A percentile compares a stretch with the other conserved stretches of the same genome.
Conservation (phyloP, 495 filamentous ascomycete genomes). For the Hypoxylon trugodes region DNA sequence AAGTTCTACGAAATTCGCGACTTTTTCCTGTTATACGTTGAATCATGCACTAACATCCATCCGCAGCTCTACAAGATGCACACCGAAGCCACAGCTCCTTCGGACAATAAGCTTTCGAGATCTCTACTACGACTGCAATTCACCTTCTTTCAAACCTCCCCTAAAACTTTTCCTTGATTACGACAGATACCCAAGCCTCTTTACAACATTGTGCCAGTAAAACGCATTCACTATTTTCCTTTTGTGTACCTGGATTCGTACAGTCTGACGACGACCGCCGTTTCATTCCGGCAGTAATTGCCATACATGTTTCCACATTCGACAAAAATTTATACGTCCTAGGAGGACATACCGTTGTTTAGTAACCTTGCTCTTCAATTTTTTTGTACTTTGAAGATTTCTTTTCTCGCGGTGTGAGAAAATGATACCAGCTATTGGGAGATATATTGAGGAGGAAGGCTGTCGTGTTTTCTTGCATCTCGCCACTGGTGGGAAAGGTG, state of each 20-base stretch:
- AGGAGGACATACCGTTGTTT: slow-evolving; percentile 5
- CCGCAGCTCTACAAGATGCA: slow-evolving; percentile 57
- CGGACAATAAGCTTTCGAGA: slow-evolving; percentile 43
- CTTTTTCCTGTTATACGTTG: background rate
- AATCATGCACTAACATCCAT: slow-evolving; percentile 22
- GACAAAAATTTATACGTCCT: slow-evolving; percentile 8
- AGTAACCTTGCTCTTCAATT: slow-evolving; percentile 7
- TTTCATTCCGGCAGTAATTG: slow-evolving; percentile 20
- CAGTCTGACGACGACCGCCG: slow-evolving; percentile 30
- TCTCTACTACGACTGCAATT: slow-evolving; percentile 3
- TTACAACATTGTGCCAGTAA: slow-evolving; percentile 27
- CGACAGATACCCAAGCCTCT: slow-evolving; percentile 44
- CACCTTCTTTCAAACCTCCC: slow-evolving; percentile 12
- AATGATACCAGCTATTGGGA: slow-evolving; percentile 3
- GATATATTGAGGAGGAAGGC: slow-evolving; percentile 2
- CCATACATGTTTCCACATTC: slow-evolving; percentile 15
- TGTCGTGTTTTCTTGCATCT: slow-evolving; percentile 29
- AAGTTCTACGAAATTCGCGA: slow-evolving; percentile 45
- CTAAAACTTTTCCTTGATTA: slow-evolving; percentile 37
- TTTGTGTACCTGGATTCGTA: slow-evolving; percentile 37
- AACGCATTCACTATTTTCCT: slow-evolving; percentile 41
- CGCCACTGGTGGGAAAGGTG: slow-evolving; percentile 10
- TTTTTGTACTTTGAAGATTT: slow-evolving; percentile 31
- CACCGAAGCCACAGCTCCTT: slow-evolving; percentile 53
- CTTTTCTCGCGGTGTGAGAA: slow-evolving; percentile 18